These are phyloP conservation scores for Butyriboletus appendiculatus DNA, from an alignment of 1,284 basidiomycete genomes.

Conservation along the genomic window DNA sequence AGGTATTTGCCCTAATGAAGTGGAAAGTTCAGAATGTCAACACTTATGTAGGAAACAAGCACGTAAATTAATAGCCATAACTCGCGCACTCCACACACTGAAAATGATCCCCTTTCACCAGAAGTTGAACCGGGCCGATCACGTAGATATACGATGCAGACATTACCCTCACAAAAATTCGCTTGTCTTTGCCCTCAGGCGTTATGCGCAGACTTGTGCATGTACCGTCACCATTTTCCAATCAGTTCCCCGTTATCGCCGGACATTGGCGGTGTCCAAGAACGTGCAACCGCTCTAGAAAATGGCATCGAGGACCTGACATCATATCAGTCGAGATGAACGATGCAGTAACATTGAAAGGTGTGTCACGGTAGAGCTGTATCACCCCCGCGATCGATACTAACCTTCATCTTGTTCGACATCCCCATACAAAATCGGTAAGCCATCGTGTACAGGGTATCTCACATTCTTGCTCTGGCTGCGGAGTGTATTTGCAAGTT, in stretches of 20 bases:
- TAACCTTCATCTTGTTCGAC: constrained; percentile 41
- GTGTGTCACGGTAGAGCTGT: neutral
- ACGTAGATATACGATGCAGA: neutral
- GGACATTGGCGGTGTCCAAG: constrained; percentile 41
- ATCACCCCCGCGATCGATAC: neutral
- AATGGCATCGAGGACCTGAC: constrained; percentile 30
- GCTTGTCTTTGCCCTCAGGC: neutral
- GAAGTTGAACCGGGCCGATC: neutral
- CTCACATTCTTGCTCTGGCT: too few species aligned
- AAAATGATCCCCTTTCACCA: too few species aligned
- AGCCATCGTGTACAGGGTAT: too few species aligned
- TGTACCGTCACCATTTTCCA: constrained; percentile 40
- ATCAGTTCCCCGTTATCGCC: constrained; percentile 40
- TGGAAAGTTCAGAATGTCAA: too few species aligned
- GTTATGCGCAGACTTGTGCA: too few species aligned
- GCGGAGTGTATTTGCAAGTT: too few species aligned
- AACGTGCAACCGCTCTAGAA: constrained; percentile 37
- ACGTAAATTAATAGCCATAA: too few species aligned
- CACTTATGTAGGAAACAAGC: too few species aligned
- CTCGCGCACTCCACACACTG: too few species aligned
- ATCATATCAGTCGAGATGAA: neutral
- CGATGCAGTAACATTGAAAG: neutral
- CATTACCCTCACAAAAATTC: neutral
- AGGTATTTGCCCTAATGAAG: too few species aligned
- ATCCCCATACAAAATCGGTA: constrained; percentile 37